These are phyloP conservation scores for Calvatia gigantea DNA, from an alignment of 768 basidiomycete species.

Conservation along the genomic window DNA sequence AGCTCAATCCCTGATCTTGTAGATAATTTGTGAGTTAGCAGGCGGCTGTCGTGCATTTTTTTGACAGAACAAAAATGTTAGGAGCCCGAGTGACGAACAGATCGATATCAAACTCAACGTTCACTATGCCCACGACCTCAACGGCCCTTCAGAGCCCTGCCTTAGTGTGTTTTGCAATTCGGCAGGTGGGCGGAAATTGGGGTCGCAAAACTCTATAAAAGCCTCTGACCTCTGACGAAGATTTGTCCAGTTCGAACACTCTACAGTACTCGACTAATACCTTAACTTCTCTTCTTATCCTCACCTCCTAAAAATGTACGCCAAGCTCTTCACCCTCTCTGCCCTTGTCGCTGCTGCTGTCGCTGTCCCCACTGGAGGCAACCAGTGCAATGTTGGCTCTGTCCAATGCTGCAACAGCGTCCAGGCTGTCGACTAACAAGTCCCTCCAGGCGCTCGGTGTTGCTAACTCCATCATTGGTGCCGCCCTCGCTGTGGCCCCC, in stretches of 20 bases:
- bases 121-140: too few relatives aligned
- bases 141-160: too few relatives aligned
- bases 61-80: too few relatives aligned
- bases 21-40: too few relatives aligned
- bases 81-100: too few relatives aligned
- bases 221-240: background rate
- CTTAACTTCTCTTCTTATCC: constrained; percentile 13
- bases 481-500: constrained; percentile 10
- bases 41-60: too few relatives aligned
- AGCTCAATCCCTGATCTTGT: too few relatives aligned
- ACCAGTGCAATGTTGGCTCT: constrained; percentile 2
- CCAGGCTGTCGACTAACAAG: constrained; percentile 2
- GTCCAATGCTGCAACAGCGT: constrained; percentile 9
- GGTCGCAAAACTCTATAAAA: too few relatives aligned
- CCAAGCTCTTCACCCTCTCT: background rate
- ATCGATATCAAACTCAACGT: too few relatives aligned
- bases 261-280: too few relatives aligned
- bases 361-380: background rate
- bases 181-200: too few relatives aligned
- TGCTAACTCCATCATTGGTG: constrained; percentile 21
- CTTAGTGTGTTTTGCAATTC: too few relatives aligned
- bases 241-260: constrained; percentile 5
- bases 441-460: constrained; percentile 7
- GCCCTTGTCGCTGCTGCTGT: constrained; percentile 1
- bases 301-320: background rate